Base-by-base conservation (phyloP, 163 green algal genomes). In the Volvox carteri region DNA sequence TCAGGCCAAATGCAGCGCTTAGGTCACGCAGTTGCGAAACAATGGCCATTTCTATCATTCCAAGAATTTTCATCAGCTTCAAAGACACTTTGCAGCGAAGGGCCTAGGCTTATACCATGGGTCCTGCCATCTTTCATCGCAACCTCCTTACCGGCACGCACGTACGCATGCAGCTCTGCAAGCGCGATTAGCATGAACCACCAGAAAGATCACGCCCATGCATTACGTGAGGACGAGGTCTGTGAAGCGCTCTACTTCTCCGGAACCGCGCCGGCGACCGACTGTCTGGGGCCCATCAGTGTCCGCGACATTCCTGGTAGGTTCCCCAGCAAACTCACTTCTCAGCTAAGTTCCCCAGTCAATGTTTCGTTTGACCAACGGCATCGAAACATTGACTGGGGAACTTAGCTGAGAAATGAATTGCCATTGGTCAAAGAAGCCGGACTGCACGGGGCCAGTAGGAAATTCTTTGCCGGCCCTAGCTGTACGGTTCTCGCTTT, bases 171-270 rank as follows among this genome's bases (percentile, higher is more conserved):
- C 37, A 30, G 30, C 16, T 21, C 33, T 30, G 0, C 28, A n/a
- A 28, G 12, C 23, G 5, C 19, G 5, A 14, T 28, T 19, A 33
- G 4, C 18, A 28, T 1, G n/a, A 28, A 52, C 28, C 33, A 52
- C 9, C 46, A 18, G n/a, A 84, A n/a, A 56, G 50, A 28, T 7
- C n/a, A 72, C 39, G 33, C 35, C 0, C 28, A 23, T 56, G 8
- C 48, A 19, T 68, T 33, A 30, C 30, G 30, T 14, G 42, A 52
- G 44, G 80, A 87, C 6, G n/a, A 78, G 62, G 80, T 44, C 21
- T 78, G 80, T 30, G 37, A 52, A 0, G 81, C 46, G 33, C 81
- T 87, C 19, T 87, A 87, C 67, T 87, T 87, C 30, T 12, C 70
- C 33, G 81, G 81, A 42, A 42, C 48, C 21, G 48, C 46, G 44